Evolutionary conservation across 805 yeast genomes (phyloP).

Genomic region (Tetrapisispora namnaoensis): DNA sequence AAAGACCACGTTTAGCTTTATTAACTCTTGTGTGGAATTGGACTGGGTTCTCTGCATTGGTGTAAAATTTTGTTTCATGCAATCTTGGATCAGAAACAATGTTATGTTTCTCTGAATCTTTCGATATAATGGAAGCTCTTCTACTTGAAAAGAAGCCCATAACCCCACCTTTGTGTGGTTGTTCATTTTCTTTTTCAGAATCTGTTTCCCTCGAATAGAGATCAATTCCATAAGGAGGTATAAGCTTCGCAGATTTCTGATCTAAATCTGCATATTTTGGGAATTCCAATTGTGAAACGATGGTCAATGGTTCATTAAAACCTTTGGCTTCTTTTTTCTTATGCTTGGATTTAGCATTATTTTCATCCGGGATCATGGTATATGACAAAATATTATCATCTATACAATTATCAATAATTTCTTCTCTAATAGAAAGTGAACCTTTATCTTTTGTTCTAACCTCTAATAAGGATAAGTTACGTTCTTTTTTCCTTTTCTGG

Average conservation of each 20-base stretch:
- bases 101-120: not conserved
- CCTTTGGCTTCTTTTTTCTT: slow-evolving; percentile 27
- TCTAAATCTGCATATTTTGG: slow-evolving; percentile 26
- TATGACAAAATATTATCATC: slow-evolving; percentile 54
- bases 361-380: slow-evolving; percentile 25
- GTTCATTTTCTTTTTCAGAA: slow-evolving; percentile 8
- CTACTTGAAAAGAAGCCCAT: not conserved
- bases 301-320: slow-evolving; percentile 20
- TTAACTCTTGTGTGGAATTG: slow-evolving; percentile 15
- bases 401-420: slow-evolving; percentile 40
- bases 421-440: slow-evolving; percentile 48
- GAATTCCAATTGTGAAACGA: slow-evolving; percentile 23
- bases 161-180: not conserved
- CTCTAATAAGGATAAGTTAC: slow-evolving; percentile 52
- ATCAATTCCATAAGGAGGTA: slow-evolving; percentile 31
- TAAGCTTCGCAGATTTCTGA: slow-evolving; percentile 15
- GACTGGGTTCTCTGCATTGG: slow-evolving; percentile 15
- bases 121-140: slow-evolving; percentile 9
- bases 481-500: slow-evolving; percentile 34
- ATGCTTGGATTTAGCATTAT: slow-evolving; percentile 1
- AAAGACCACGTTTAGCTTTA: slow-evolving; percentile 30
- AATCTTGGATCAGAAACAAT: slow-evolving; percentile 5
- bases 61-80: slow-evolving; percentile 10
- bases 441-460: slow-evolving; percentile 47
- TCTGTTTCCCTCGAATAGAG: slow-evolving; percentile 10